Evolutionary conservation across 2,329 filamentous ascomycete species (phyloP), one percentile per base, ranked within the genome.

Genomic region (Fusarium clavum): DNA sequence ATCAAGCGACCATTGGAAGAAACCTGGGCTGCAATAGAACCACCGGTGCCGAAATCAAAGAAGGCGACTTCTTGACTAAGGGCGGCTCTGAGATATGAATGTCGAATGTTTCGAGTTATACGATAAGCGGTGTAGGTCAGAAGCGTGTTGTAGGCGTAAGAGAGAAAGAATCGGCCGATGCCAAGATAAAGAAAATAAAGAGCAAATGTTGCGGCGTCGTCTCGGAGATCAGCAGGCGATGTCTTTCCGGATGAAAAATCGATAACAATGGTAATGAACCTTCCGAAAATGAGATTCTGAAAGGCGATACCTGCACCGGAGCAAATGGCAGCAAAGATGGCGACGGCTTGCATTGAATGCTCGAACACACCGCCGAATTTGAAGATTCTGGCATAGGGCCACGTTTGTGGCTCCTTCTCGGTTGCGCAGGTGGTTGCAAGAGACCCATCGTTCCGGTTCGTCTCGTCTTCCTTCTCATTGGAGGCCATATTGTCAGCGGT

Each of bases 181-280:
- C 88, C 88, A 13, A 90, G 79, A 64, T 88, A 89, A 30, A 89
- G 79, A 69, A 89, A 88, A 73, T 85, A 89, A 6, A 89, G 77
- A 1, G n/a, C 38, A 8, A 40, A 40, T 18, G 18, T 40, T 7
- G 18, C 18, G 10, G n/a, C 38, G 10, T 18, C n/a, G 38, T 40
- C 38, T 10, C 10, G 10, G 18, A 40, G n/a, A 12, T 18, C 10
- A 10, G 38, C 18, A 40, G 38, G 18, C 3, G 10, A 6, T 40
- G 10, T 20, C 18, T 12, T n/a, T 6, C 12, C 12, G 12, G 38
- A 12, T 7, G 18, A 18, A 12, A 40, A 40, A 8, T 40, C 38
- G 18, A n/a, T 40, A n/a, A 40, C 18, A 6, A 11, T 10, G 18
- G 18, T n/a, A 10, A 40, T n/a, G n/a, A 40, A 40, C n/a, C 38